Percentiles rank a stretch among this genome's conserved stretches.
Evolutionary conservation across 305 asterid species (phyloP).

Genomic region (Coffea humblotiana): DNA sequence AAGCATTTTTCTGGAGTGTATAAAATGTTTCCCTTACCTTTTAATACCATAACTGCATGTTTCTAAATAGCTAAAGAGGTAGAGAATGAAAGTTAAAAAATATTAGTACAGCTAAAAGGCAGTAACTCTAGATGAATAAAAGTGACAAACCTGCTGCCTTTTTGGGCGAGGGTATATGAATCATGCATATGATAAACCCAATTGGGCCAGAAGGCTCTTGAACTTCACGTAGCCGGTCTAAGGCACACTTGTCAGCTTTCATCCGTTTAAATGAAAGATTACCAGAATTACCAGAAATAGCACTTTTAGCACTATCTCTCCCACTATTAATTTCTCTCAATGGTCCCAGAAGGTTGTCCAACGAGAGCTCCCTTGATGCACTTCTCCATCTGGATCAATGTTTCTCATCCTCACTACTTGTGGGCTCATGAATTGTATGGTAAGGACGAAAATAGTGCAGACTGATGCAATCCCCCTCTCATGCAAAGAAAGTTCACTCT

Average conservation of each 20-base stretch:
- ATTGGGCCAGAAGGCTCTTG: slow-evolving; percentile 86
- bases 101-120: not conserved
- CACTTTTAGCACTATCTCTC: slow-evolving; percentile 38
- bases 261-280: slow-evolving; percentile 30
- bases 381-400: slow-evolving; percentile 33
- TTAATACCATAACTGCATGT: not conserved
- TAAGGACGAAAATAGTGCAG: slow-evolving; percentile 55
- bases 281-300: slow-evolving; percentile 29
- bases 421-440: slow-evolving; percentile 50
- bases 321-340: slow-evolving; percentile 31
- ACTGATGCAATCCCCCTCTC: slow-evolving; percentile 78
- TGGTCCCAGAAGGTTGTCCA: slow-evolving; percentile 39
- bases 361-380: slow-evolving; percentile 37
- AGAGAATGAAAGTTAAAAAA: not conserved
- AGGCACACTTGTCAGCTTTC: slow-evolving; percentile 40
- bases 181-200: slow-evolving; percentile 95
- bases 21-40: no score
- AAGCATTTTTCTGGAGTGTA: no score
- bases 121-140: slow-evolving; percentile 1
- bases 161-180: slow-evolving; percentile 78
- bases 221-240: slow-evolving; percentile 54
- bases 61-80: not conserved
- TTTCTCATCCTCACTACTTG: slow-evolving; percentile 81
- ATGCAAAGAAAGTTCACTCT: slow-evolving; percentile 69
- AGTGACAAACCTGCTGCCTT: slow-evolving; percentile 73